Evolutionary conservation across 371 early-diverging fungal species (phyloP), one percentile per base, ranked within the genome.

Genomic region (Smittium culicis): DNA sequence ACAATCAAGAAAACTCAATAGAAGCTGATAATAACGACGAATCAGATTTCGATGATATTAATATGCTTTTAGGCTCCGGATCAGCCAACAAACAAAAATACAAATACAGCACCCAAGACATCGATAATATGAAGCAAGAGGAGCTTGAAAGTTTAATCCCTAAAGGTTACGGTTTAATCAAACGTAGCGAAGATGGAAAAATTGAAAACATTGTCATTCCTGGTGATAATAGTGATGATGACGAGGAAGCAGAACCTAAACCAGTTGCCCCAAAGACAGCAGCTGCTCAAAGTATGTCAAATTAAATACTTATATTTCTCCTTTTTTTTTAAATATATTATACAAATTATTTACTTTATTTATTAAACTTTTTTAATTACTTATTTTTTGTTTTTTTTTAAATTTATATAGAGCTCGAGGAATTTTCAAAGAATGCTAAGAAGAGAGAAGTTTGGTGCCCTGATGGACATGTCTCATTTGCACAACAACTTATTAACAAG

Each of bases 121-220:
- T 80, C 25, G 77, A 81, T 1, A 85, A 84, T 29, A 79, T 71
- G 32, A 82, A 81, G 28, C 71, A 81, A 16, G 80, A 76, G 66
- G 71, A 78, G 66, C 65, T 81, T 45, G 79, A 76, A 72, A 77
- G 71, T 68, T 70, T 72, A 27, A 77, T 81, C 34, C 77, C 75
- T 17, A 82, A 83, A 61, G 88, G 85, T 45, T 85, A 85, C 71
- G 91, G 88, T 79, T 74, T 88, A 33, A 88, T 91, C 67, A 86
- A 89, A 72, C 85, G 91, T 64, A 90, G 89, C 72, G 87, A 84
- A n/a, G 82, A 84, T n/a, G 91, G 91, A 54, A 88, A 88, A 66
- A 79, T 91, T 25, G 70, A 84, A 45, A 85, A 85, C 11, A 79
- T 89, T n/a, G 83, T 88, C 71, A 76, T 86, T 25, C 63, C 72